Evolutionary conservation across 805 yeast genomes (phyloP).

Genomic region (Candida koratica): DNA sequence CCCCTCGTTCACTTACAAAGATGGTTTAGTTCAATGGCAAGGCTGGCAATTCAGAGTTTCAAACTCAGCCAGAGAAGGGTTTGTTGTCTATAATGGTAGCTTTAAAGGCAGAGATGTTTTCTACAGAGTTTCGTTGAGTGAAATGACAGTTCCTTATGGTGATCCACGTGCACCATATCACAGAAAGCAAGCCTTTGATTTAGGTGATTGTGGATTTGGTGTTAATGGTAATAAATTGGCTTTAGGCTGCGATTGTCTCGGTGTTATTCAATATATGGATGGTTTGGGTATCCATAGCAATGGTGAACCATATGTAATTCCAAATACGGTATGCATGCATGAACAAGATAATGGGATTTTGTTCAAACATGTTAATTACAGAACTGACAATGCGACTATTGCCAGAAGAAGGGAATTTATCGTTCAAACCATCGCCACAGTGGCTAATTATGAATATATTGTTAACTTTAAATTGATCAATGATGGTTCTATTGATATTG

Average conservation of each 20-base stretch:
- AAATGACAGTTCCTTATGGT: conserved; percentile 87
- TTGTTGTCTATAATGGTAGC: conserved; percentile 65
- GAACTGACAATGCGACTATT: conserved; percentile 66
- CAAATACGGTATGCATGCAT: conserved; percentile 75
- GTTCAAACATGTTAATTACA: conserved; percentile 76
- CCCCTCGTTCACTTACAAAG: conserved; percentile 57
- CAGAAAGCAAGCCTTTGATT: conserved; percentile 82
- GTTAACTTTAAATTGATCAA: conserved; percentile 68
- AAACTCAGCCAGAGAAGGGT: conserved; percentile 73
- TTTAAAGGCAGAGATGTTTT: conserved; percentile 75
- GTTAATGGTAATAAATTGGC: conserved; percentile 61
- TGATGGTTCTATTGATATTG: conserved; percentile 74
- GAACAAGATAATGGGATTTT: conserved; percentile 74
- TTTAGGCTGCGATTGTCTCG: conserved; percentile 81
- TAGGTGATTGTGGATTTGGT: conserved; percentile 85
- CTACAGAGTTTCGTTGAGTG: conserved; percentile 70
- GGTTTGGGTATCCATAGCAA: conserved; percentile 50
- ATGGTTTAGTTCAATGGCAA: conserved; percentile 69
- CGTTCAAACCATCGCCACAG: conserved; percentile 78
- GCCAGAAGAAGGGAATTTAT: conserved; percentile 77
- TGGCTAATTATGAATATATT: conserved; percentile 79
- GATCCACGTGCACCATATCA: conserved; percentile 78
- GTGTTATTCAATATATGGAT: conserved; percentile 71
- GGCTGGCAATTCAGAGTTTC: conserved; percentile 78
- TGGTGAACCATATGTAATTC: conserved; percentile 60